These are phyloP conservation scores for Penicillium silybi DNA, from an alignment of 495 filamentous ascomycete species.

Conservation along the genomic window DNA sequence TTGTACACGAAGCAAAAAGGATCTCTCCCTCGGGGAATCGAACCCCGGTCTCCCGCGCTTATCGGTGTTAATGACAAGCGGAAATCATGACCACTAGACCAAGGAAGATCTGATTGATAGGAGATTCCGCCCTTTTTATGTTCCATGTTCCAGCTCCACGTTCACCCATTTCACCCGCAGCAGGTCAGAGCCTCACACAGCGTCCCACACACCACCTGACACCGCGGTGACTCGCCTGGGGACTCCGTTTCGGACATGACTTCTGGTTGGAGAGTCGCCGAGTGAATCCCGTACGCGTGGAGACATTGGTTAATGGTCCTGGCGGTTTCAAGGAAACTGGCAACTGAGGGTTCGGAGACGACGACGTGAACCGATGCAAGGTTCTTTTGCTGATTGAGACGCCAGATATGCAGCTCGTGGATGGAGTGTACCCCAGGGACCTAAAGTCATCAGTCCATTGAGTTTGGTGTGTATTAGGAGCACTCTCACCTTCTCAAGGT, in stretches of 20 bases:
- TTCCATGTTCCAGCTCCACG: not conserved
- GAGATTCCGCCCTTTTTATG: not conserved
- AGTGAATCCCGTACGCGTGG: slow-evolving; percentile 51
- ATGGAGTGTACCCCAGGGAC: slow-evolving; percentile 43
- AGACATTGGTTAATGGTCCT: slow-evolving; percentile 46
- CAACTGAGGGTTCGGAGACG: slow-evolving; percentile 33
- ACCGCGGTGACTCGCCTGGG: slow-evolving; percentile 15
- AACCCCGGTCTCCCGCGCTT: slow-evolving; percentile 52
- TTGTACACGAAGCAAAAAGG: slow-evolving; percentile 13
- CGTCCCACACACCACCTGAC: slow-evolving; percentile 31
- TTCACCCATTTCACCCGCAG: slow-evolving; percentile 21
- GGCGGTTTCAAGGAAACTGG: slow-evolving; percentile 35
- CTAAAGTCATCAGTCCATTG: slow-evolving; percentile 10
- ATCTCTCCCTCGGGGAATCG: slow-evolving; percentile 50
- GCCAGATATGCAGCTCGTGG: slow-evolving; percentile 53
- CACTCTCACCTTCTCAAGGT: slow-evolving; percentile 45
- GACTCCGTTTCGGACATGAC: slow-evolving; percentile 8
- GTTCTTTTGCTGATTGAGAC: slow-evolving; percentile 46
- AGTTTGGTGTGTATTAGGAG: not conserved
- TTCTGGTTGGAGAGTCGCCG: slow-evolving; percentile 49
- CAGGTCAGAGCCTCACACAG: slow-evolving; percentile 32
- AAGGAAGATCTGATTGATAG: slow-evolving; percentile 22
- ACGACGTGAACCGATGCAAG: slow-evolving; percentile 49
- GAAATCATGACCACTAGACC: slow-evolving; percentile 52
- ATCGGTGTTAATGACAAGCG: slow-evolving; percentile 42